Conservation (phyloP, 306 rosid species). For the Acacia acuminata region DNA sequence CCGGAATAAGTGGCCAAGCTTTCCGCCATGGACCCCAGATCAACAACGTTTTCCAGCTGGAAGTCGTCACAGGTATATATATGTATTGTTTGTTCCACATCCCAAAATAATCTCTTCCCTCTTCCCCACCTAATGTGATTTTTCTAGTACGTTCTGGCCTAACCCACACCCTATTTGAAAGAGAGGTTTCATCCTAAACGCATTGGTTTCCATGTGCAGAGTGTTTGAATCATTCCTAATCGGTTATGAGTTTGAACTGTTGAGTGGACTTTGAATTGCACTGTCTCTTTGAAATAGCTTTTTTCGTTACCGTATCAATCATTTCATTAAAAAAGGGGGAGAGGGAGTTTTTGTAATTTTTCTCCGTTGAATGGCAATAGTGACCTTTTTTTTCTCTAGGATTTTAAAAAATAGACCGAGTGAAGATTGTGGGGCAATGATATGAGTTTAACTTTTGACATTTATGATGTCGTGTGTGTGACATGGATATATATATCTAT, state of each 20-base stretch:
- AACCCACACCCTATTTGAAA: neutral
- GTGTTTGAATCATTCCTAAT: neutral
- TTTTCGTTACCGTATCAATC: neutral
- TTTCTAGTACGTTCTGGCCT: constrained; percentile 4
- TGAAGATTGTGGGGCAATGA: neutral
- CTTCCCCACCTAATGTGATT: constrained; percentile 8
- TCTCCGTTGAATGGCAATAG: neutral
- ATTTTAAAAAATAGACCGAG: neutral
- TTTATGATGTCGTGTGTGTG: constrained; percentile 6
- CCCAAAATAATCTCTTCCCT: neutral
- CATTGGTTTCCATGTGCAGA: neutral
- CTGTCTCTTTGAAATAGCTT: neutral
- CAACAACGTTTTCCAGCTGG: constrained; percentile 70
- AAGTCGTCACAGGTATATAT: constrained; percentile 84
- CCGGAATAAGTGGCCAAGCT: constrained; percentile 97
- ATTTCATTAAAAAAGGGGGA: neutral
- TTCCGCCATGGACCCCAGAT: constrained; percentile 96
- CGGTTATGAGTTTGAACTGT: neutral
- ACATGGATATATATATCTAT: neutral
- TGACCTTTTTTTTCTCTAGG: neutral
- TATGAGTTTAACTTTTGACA: neutral
- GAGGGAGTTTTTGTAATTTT: neutral
- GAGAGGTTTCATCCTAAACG: neutral
- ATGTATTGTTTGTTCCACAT: constrained; percentile 3
- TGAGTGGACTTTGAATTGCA: neutral